phyloP scores from a whole-genome alignment of 2,329 filamentous ascomycete genomes.

The Lachnellula hyalina region DNA sequence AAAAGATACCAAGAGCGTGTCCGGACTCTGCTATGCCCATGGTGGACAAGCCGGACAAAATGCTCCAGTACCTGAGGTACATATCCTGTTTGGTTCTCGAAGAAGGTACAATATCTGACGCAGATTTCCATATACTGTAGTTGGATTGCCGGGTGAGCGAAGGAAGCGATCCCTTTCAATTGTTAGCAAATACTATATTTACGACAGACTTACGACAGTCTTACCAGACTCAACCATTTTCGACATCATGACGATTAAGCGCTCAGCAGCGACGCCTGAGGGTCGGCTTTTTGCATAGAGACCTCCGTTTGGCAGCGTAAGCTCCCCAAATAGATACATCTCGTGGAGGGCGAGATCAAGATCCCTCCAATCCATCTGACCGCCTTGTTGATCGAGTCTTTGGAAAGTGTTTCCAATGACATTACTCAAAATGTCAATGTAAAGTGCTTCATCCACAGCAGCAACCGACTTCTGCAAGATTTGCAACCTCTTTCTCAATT shows the following conservation, averaged over 20 bases:
- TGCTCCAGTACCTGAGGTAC: constrained; percentile 85
- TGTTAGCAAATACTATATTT: constrained; percentile 20
- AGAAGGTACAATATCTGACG: constrained; percentile 88
- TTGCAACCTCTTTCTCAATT: constrained; percentile 83
- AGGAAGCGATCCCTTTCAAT: constrained; percentile 69
- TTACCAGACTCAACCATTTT: constrained; percentile 90
- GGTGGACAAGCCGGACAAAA: constrained; percentile 86
- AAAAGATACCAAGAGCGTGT: constrained; percentile 96
- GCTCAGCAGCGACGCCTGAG: constrained; percentile 71
- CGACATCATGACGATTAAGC: constrained; percentile 85
- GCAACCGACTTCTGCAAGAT: constrained; percentile 90
- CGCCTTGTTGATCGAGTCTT: constrained; percentile 66
- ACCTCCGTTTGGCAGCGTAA: constrained; percentile 83
- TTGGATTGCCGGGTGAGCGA: constrained; percentile 85
- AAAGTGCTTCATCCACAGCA: constrained; percentile 79
- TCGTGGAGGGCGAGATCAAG: constrained; percentile 90
- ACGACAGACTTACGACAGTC: constrained; percentile 26
- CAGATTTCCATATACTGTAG: constrained; percentile 99
- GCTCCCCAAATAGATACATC: constrained; percentile 92
- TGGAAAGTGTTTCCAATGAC: constrained; percentile 85
- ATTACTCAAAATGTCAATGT: constrained; percentile 81
- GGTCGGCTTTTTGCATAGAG: constrained; percentile 82
- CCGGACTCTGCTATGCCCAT: constrained; percentile 79
- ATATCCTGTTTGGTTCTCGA: constrained; percentile 74
- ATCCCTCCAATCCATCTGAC: constrained; percentile 86